These are phyloP conservation scores for Colletotrichum ledebouriae DNA, from an alignment of 2,329 filamentous ascomycete genomes.

Conservation along the genomic window DNA sequence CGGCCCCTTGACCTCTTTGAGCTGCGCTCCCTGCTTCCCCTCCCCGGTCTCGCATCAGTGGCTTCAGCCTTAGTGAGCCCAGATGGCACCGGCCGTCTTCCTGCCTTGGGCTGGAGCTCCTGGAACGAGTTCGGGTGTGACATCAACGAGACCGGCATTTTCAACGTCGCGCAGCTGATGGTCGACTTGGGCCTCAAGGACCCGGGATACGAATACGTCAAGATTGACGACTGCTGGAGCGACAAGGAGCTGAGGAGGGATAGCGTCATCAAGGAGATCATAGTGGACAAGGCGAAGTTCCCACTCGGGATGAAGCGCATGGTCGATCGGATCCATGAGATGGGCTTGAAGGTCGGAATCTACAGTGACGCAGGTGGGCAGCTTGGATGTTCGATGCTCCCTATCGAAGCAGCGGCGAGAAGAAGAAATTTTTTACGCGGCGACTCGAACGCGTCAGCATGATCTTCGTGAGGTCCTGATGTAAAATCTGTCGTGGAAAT, in stretches of 20 bases:
- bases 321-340: constrained; percentile 65
- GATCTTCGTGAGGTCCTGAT: not conserved
- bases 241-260: constrained; percentile 57
- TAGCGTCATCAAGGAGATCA: constrained; percentile 56
- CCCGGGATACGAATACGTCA: constrained; percentile 69
- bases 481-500: not conserved
- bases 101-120: constrained; percentile 63
- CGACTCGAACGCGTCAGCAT: not conserved
- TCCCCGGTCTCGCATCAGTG: constrained; percentile 21
- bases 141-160: constrained; percentile 63
- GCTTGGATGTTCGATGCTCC: not conserved
- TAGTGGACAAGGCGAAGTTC: constrained; percentile 65
- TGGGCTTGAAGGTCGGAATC: constrained; percentile 74
- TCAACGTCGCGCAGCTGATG: constrained; percentile 61
- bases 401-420: no score
- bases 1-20: constrained; percentile 1
- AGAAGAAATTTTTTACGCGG: not conserved
- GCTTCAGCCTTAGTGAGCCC: constrained; percentile 39
- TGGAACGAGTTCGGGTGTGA: constrained; percentile 68
- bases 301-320: constrained; percentile 69
- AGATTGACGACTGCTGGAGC: constrained; percentile 74
- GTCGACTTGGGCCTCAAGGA: constrained; percentile 64
- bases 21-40: constrained; percentile 12
- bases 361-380: constrained; percentile 67
- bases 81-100: constrained; percentile 48